Evolutionary conservation across 2,329 filamentous ascomycete genomes (phyloP).

Genomic region (Botrytis fabae): DNA sequence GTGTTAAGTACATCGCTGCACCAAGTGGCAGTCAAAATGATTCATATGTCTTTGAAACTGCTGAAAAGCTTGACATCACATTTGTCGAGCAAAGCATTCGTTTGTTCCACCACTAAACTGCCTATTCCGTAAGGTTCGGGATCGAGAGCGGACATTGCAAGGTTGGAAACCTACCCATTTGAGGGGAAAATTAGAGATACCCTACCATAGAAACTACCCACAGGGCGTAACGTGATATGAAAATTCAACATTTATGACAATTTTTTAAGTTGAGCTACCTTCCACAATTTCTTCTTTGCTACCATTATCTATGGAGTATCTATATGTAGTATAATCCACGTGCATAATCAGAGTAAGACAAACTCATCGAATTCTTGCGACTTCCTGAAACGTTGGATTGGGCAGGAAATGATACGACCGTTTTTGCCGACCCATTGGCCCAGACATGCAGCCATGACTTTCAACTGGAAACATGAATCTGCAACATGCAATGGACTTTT

Average conservation of each 20-base stretch:
- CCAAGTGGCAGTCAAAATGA: conserved; percentile 90
- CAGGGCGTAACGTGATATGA: conserved; percentile 17
- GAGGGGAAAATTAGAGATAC: conserved; percentile 24
- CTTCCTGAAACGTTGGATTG: background rate
- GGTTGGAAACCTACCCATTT: conserved; percentile 22
- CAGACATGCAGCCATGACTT: background rate
- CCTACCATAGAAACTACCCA: conserved; percentile 22
- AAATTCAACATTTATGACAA: conserved; percentile 17
- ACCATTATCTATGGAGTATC: background rate
- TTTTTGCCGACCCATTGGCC: background rate
- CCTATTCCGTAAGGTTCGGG: background rate
- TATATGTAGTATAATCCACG: background rate
- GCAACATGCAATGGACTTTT: background rate
- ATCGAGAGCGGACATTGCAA: conserved; percentile 27
- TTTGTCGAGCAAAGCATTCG: conserved; percentile 95
- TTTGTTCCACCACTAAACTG: conserved; percentile 84
- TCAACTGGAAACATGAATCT: conserved; percentile 1
- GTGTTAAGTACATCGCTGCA: conserved; percentile 93
- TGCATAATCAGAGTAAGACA: background rate
- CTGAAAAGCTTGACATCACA: conserved; percentile 86
- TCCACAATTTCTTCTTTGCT: background rate
- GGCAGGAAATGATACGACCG: background rate
- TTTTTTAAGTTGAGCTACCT: background rate
- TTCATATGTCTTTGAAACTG: conserved; percentile 77
- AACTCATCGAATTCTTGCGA: background rate